Conservation (phyloP, 805 yeast species). For the Yarrowia hollandica region DNA sequence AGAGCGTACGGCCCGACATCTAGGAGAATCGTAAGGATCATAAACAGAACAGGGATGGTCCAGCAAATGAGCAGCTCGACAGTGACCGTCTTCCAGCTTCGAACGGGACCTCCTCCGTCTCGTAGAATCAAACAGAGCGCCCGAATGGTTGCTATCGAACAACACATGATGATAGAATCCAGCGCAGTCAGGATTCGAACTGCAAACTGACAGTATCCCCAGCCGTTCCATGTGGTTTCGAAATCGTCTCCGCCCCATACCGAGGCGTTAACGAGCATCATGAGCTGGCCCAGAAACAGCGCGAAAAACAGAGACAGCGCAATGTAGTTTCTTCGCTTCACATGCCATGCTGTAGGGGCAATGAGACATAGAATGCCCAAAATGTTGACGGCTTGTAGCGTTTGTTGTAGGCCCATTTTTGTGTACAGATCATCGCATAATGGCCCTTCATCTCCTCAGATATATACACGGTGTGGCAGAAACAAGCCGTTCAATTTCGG, state of each 20-base stretch:
- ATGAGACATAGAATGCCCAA: slow-evolving; percentile 8
- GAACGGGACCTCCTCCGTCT: slow-evolving; percentile 6
- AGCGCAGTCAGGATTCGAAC: neutral
- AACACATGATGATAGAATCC: slow-evolving; percentile 9
- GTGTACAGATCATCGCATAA: neutral
- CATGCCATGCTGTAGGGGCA: slow-evolving; percentile 8
- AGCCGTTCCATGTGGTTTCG: neutral
- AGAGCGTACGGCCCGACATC: slow-evolving; percentile 10
- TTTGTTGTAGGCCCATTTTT: slow-evolving; percentile 3
- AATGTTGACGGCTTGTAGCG: neutral
- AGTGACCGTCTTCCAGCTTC: slow-evolving; percentile 11
- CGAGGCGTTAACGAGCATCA: slow-evolving; percentile 15
- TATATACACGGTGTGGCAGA: slow-evolving; percentile 22
- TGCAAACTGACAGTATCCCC: neutral
- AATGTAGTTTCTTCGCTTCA: neutral
- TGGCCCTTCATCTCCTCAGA: no score
- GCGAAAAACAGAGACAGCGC: slow-evolving; percentile 5
- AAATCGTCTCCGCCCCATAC: slow-evolving; percentile 15
- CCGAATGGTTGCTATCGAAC: slow-evolving; percentile 1
- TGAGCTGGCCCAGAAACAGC: slow-evolving; percentile 5
- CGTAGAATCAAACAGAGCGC: neutral
- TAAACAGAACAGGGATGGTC: neutral
- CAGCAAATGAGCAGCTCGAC: slow-evolving; percentile 9
- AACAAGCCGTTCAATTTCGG: neutral
- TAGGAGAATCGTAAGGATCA: neutral